phyloP scores from a whole-genome alignment of 2,329 filamentous ascomycete genomes.

The Cucurbitaria berberidis region DNA sequence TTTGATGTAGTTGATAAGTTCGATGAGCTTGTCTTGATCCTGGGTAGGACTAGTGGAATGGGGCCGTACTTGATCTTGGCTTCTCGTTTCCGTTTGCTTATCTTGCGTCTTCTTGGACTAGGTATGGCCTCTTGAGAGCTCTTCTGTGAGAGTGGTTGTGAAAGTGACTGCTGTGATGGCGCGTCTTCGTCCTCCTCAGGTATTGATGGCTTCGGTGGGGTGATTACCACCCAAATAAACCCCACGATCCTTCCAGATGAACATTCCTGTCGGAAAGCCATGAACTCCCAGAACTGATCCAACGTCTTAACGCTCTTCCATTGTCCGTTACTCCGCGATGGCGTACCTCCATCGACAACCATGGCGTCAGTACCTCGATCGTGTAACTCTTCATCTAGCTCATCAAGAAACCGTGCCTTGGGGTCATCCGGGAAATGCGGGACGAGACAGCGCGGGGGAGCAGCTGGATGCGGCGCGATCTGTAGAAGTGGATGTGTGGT shows the following conservation, averaged over 20 bases:
- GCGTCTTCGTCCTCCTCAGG: conserved; percentile 39
- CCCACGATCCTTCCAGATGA: conserved; percentile 90
- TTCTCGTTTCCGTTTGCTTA: conserved; percentile 26
- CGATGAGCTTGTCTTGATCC: conserved; percentile 62
- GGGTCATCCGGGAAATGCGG: conserved; percentile 95
- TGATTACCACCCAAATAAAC: conserved; percentile 91
- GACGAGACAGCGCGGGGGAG: conserved; percentile 82
- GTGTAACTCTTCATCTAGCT: conserved; percentile 82
- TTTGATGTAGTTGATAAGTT: conserved; percentile 53
- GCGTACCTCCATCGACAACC: conserved; percentile 48
- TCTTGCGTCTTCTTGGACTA: conserved; percentile 22
- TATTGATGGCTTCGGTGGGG: conserved; percentile 59
- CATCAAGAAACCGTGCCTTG: conserved; percentile 85
- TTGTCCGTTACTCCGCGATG: conserved; percentile 63
- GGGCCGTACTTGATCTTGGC: conserved; percentile 56
- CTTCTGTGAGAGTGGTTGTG: conserved; percentile 24
- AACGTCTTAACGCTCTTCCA: conserved; percentile 86
- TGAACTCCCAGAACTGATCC: conserved; percentile 98
- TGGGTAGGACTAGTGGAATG: conserved; percentile 69
- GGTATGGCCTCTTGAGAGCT: conserved; percentile 22
- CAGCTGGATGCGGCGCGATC: conserved; percentile 69
- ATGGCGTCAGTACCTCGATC: conserved; percentile 53
- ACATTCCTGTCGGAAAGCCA: conserved; percentile 95
- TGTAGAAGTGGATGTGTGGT: conserved; percentile 75
- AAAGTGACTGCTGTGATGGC: conserved; percentile 31